A percentile compares a stretch with the other conserved stretches of the same genome.
Evolutionary conservation across 441 rosid genomes (phyloP).

Genomic region (Populus tomentosa): DNA sequence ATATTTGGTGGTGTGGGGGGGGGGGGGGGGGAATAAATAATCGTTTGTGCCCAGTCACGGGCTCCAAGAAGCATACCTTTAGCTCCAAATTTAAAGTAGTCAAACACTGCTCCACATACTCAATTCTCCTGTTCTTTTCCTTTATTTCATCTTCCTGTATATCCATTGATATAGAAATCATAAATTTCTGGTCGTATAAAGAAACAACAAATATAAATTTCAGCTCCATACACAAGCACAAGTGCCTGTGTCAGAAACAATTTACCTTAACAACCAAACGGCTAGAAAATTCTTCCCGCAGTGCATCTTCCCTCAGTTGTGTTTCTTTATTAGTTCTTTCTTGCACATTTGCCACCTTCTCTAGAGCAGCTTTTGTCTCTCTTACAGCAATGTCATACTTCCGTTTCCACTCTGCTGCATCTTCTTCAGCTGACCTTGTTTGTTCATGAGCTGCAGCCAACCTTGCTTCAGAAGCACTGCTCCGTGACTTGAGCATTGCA

Average conservation of each 20-base stretch:
- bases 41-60: neutral
- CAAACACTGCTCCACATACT: conserved; percentile 75
- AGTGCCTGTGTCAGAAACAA: conserved; percentile 5
- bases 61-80: conserved; percentile 50
- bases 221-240: neutral
- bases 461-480: conserved; percentile 94
- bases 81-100: conserved; percentile 74
- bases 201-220: neutral
- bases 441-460: conserved; percentile 95
- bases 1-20: neutral
- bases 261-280: conserved; percentile 67
- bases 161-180: conserved; percentile 15
- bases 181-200: neutral
- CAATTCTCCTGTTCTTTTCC: conserved; percentile 67
- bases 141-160: conserved; percentile 82
- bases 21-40: neutral
- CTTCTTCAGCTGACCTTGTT: conserved; percentile 82
- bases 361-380: conserved; percentile 89
- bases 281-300: conserved; percentile 69
- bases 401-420: conserved; percentile 92
- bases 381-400: conserved; percentile 85
- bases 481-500: conserved; percentile 70
- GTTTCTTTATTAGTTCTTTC: conserved; percentile 78
- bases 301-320: conserved; percentile 81
- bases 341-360: conserved; percentile 89